These are phyloP conservation scores for Apophysomyces sp. DNA, from an alignment of 371 early-diverging fungal genomes.

Conservation along the genomic window DNA sequence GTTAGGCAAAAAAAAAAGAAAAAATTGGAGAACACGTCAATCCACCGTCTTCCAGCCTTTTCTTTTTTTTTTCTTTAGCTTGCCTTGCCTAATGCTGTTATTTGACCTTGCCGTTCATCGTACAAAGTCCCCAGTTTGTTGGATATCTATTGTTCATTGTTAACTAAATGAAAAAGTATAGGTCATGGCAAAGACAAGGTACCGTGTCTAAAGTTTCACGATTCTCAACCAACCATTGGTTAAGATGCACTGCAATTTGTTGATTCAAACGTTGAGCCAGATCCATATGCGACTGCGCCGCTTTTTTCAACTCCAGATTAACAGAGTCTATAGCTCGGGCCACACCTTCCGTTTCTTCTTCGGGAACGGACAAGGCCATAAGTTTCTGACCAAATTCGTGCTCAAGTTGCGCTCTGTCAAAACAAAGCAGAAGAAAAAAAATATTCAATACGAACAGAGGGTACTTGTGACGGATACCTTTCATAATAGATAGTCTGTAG, in stretches of 20 bases:
- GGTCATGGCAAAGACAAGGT: not conserved
- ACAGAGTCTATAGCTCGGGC: slow-evolving; percentile 17
- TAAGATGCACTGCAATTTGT: slow-evolving; percentile 19
- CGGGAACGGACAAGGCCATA: slow-evolving; percentile 7
- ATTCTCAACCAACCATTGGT: slow-evolving; percentile 22
- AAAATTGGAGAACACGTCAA: not conserved
- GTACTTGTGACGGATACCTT: slow-evolving; percentile 17
- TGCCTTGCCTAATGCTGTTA: slow-evolving; percentile 19
- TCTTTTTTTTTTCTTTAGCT: not conserved
- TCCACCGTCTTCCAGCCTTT: not conserved
- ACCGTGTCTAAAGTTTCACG: slow-evolving; percentile 13
- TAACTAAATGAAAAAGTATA: not conserved
- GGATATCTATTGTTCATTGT: not conserved
- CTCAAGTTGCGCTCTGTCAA: slow-evolving; percentile 21
- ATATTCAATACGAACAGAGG: not conserved
- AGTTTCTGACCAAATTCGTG: slow-evolving; percentile 36
- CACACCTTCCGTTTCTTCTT: slow-evolving; percentile 8
- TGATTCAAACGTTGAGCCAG: slow-evolving; percentile 22
- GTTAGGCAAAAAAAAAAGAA: not conserved
- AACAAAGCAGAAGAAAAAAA: not conserved
- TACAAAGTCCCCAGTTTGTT: slow-evolving; percentile 10
- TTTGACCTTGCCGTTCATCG: slow-evolving; percentile 10
- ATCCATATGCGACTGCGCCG: slow-evolving; percentile 37
- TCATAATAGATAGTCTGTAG: slow-evolving; percentile 26
- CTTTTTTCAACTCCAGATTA: slow-evolving; percentile 24